These are phyloP conservation scores for Boeremia exigua DNA, from an alignment of 2,329 filamentous ascomycete species.

Conservation along the genomic window DNA sequence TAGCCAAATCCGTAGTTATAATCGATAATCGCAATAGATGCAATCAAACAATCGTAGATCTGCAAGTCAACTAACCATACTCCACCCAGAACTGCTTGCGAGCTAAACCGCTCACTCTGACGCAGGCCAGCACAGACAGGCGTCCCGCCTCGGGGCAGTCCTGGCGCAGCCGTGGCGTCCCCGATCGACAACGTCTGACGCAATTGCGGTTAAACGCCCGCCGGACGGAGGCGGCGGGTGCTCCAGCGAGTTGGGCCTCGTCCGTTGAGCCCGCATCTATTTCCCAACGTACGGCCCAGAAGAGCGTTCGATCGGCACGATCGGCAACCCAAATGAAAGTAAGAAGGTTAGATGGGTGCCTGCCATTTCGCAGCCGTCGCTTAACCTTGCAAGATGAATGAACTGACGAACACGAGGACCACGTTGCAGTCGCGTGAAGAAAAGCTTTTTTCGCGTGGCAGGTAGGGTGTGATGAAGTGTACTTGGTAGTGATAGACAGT, in stretches of 20 bases:
- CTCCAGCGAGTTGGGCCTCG: slow-evolving; percentile 13
- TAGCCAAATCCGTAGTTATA: slow-evolving; percentile 10
- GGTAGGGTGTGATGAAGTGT: neutral
- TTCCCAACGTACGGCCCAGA: neutral
- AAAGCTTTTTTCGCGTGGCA: neutral
- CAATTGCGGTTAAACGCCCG: slow-evolving; percentile 12
- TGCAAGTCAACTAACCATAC: neutral
- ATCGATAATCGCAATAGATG: slow-evolving; percentile 8
- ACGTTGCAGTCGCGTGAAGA: slow-evolving; percentile 13
- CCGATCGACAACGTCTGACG: slow-evolving; percentile 6
- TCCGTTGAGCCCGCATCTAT: slow-evolving; percentile 8
- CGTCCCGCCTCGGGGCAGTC: neutral
- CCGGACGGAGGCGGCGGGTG: slow-evolving; percentile 6
- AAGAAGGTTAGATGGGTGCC: no score
- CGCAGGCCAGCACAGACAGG: neutral
- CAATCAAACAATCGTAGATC: neutral
- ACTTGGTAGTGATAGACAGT: neutral
- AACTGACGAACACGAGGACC: neutral
- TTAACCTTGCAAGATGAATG: neutral
- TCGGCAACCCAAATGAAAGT: neutral
- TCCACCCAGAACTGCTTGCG: slow-evolving; percentile 4
- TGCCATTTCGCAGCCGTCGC: neutral
- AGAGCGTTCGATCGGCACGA: neutral
- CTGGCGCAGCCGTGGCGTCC: slow-evolving; percentile 3
- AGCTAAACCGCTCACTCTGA: neutral